phyloP scores from a whole-genome alignment of 164 flowering plant species.

The Umbilicus rupestris region DNA sequence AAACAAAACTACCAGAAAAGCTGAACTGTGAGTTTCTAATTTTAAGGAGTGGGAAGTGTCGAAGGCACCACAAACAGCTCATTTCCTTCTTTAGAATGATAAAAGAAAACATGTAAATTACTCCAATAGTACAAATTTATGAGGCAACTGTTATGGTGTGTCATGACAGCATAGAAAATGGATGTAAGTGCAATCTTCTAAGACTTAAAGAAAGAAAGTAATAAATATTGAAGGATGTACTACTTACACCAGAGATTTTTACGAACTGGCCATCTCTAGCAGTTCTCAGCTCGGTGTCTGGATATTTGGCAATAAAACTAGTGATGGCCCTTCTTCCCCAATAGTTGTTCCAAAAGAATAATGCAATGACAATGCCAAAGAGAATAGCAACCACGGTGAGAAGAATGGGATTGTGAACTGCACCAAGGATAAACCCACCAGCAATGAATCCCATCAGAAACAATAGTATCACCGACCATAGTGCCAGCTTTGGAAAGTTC shows the following conservation, averaged over 20 bases:
- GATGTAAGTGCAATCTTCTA: not conserved
- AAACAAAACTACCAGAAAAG: too few relatives aligned
- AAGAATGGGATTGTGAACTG: slow-evolving; percentile 82
- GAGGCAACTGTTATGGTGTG: not conserved
- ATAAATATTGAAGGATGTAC: not conserved
- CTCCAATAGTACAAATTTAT: not conserved
- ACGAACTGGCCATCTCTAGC: slow-evolving; percentile 92
- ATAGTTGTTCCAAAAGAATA: slow-evolving; percentile 66
- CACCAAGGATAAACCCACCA: slow-evolving; percentile 86
- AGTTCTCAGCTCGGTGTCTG: slow-evolving; percentile 90
- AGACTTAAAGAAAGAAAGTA: not conserved
- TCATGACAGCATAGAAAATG: not conserved
- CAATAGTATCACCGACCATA: slow-evolving; percentile 63
- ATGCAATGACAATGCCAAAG: slow-evolving; percentile 53
- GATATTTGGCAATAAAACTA: slow-evolving; percentile 68
- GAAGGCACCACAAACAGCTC: not conserved
- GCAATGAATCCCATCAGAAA: slow-evolving; percentile 92
- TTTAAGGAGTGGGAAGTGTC: not conserved
- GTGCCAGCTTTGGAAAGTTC: slow-evolving; percentile 60
- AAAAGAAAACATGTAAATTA: not conserved
- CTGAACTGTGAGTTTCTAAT: not conserved
- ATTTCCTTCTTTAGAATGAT: not conserved
- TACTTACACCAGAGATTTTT: slow-evolving; percentile 95
- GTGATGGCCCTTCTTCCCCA: slow-evolving; percentile 78
- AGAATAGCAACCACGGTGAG: slow-evolving; percentile 73